These are phyloP conservation scores for Circinella umbellata DNA, from an alignment of 371 early-diverging fungal species.

Conservation along the genomic window DNA sequence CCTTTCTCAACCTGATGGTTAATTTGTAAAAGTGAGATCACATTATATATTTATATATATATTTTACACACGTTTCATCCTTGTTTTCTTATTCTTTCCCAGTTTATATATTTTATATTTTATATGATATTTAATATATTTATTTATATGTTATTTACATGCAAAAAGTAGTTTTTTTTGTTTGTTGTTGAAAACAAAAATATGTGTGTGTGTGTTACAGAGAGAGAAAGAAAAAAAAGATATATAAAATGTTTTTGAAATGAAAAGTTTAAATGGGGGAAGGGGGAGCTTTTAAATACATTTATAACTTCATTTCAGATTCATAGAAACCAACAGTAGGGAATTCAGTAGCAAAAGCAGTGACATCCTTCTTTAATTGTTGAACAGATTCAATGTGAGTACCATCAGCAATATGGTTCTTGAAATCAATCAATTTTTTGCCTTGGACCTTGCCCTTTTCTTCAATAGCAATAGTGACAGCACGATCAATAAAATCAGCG, in stretches of 20 bases:
- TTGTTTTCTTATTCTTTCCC: too few species aligned
- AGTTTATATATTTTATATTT: too few species aligned
- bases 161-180: background rate
- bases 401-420: slow-evolving; percentile 56
- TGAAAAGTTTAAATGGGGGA: background rate
- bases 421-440: slow-evolving; percentile 79
- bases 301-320: slow-evolving; percentile 56
- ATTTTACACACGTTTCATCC: too few species aligned
- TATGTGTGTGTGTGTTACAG: background rate
- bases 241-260: background rate
- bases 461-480: slow-evolving; percentile 72
- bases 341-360: slow-evolving; percentile 68
- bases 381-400: slow-evolving; percentile 57
- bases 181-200: background rate
- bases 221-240: background rate
- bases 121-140: background rate
- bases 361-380: slow-evolving; percentile 68
- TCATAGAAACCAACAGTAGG: slow-evolving; percentile 75
- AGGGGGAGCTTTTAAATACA: background rate
- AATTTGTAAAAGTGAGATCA: too few species aligned
- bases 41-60: too few species aligned
- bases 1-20: too few species aligned
- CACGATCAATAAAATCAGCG: slow-evolving; percentile 86
- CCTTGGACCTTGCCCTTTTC: slow-evolving; percentile 60
- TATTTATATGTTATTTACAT: background rate